Evolutionary conservation across 345 rosid species (phyloP).

Genomic region (Eucalyptus camaldulensis): DNA sequence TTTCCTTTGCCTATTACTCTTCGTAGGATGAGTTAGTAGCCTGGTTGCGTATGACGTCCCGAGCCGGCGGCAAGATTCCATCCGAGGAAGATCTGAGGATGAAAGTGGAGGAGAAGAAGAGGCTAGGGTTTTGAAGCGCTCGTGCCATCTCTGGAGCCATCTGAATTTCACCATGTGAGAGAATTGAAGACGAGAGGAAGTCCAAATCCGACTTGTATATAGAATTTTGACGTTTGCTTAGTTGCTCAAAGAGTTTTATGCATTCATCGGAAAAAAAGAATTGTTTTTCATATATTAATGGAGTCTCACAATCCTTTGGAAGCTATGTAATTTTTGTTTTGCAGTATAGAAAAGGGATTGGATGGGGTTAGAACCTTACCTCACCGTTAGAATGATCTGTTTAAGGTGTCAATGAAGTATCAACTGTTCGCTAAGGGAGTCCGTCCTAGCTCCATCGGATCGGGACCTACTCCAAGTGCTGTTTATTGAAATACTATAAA

Average conservation of each 20-base stretch:
- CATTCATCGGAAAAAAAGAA: background rate
- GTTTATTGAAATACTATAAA: no score
- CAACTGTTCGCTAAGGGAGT: background rate
- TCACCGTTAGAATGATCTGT: background rate
- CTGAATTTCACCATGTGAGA: background rate
- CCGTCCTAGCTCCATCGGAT: background rate
- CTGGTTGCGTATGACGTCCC: slow-evolving; percentile 38
- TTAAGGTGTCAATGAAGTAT: background rate
- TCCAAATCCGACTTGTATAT: background rate
- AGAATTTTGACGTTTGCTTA: background rate
- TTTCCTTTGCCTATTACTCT: background rate
- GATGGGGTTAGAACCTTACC: background rate
- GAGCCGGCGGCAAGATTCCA: slow-evolving; percentile 22
- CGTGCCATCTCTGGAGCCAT: background rate
- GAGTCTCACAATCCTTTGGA: no score
- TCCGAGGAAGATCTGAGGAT: slow-evolving; percentile 37
- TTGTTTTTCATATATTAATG: no score
- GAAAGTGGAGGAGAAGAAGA: slow-evolving; percentile 45
- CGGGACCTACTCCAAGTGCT: background rate
- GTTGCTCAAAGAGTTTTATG: background rate
- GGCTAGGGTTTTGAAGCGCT: slow-evolving; percentile 25
- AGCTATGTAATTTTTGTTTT: no score
- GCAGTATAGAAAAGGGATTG: background rate
- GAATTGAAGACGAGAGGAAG: background rate
- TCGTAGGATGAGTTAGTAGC: slow-evolving; percentile 63